Percentiles rank a stretch among this genome's conserved stretches.
Conservation (phyloP, 306 rosid species). For the Begonia loranthoides region DNA sequence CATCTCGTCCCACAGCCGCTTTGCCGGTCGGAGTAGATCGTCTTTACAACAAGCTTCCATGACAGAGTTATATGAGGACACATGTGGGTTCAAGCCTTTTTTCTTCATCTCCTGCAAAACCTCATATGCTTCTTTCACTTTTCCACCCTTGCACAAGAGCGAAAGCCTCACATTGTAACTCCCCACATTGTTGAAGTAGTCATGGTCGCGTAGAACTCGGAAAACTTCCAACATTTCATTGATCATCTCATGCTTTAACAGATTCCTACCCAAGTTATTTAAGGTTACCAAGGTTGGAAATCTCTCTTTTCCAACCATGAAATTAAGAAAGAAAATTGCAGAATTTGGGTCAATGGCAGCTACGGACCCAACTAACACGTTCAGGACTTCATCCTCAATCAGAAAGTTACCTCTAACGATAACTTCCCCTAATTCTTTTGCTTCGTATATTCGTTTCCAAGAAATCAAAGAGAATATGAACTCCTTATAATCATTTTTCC, state of each 20-base stretch:
- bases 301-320: conserved; percentile 56
- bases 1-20: conserved; percentile 95
- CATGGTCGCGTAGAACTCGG: conserved; percentile 23
- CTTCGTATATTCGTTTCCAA: conserved; percentile 41
- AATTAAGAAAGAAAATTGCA: conserved; percentile 46
- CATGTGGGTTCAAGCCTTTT: conserved; percentile 52
- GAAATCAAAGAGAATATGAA: conserved; percentile 43
- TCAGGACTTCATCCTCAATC: conserved; percentile 62
- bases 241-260: conserved; percentile 37
- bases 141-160: conserved; percentile 60
- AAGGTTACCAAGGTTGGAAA: conserved; percentile 49
- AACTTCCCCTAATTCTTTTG: conserved; percentile 63
- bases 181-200: conserved; percentile 52
- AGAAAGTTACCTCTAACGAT: conserved; percentile 60
- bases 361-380: conserved; percentile 57
- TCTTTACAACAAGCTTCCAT: conserved; percentile 85
- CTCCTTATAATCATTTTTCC: conserved; percentile 49
- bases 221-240: conserved; percentile 59
- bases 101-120: conserved; percentile 72
- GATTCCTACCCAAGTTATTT: conserved; percentile 51
- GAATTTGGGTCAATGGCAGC: conserved; percentile 39
- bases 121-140: conserved; percentile 66
- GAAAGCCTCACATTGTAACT: conserved; percentile 63
- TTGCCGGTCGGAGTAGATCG: conserved; percentile 73
- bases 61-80: conserved; percentile 48